These are phyloP conservation scores for Arabis alpina DNA, from an alignment of 345 rosid genomes.

Conservation along the genomic window DNA sequence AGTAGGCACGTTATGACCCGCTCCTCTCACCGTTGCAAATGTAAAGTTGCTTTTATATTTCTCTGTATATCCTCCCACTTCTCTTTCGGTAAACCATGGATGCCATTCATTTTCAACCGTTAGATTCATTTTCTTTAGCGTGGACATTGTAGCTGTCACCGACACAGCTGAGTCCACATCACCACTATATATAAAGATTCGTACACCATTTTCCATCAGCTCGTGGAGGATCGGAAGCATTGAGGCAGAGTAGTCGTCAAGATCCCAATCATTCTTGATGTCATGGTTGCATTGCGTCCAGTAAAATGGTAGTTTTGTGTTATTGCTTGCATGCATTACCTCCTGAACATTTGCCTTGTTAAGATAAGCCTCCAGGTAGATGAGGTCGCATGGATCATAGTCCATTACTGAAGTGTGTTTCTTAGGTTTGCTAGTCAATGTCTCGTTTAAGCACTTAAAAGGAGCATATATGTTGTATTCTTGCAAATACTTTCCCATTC, in stretches of 20 bases:
- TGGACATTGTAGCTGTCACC: conserved; percentile 68
- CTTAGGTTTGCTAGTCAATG: conserved; percentile 45
- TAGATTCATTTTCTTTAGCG: conserved; percentile 64
- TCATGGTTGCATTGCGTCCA: conserved; percentile 75
- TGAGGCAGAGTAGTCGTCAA: conserved; percentile 43
- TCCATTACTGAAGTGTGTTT: conserved; percentile 51
- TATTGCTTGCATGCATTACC: conserved; percentile 59
- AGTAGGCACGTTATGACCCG: conserved; percentile 17
- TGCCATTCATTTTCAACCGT: conserved; percentile 70
- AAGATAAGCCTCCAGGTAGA: conserved; percentile 56
- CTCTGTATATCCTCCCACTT: conserved; percentile 29
- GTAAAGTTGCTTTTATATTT: conserved; percentile 18
- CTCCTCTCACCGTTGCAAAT: conserved; percentile 33
- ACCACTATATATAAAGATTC: conserved; percentile 76
- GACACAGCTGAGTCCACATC: conserved; percentile 80
- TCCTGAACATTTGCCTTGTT: conserved; percentile 62
- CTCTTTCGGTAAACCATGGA: conserved; percentile 71
- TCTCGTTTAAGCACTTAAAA: conserved; percentile 49
- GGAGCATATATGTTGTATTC: conserved; percentile 72
- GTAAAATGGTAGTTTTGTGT: conserved; percentile 53
- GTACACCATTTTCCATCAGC: conserved; percentile 63
- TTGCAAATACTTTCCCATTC: conserved; percentile 41
- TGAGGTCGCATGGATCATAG: conserved; percentile 59
- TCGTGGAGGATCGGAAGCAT: conserved; percentile 67
- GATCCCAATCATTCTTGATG: conserved; percentile 55